phyloP scores from a whole-genome alignment of 495 filamentous ascomycete species.

The Apiosordaria backusii region DNA sequence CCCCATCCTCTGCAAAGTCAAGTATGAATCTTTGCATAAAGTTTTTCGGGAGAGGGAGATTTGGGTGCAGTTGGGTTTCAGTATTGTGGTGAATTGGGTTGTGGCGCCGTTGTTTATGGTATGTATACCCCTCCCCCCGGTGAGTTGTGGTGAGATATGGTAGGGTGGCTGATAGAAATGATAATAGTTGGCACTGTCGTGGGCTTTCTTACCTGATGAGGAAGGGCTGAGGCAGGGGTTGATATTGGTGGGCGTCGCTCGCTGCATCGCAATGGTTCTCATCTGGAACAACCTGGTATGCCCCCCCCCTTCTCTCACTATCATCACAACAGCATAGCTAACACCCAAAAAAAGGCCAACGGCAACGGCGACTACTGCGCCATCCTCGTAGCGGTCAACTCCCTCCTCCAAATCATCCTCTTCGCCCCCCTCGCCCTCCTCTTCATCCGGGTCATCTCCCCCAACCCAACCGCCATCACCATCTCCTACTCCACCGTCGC shows the following conservation, averaged over 20 bases:
- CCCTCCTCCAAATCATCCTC: conserved; percentile 79
- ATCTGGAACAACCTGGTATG: conserved; percentile 36
- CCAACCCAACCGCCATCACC: conserved; percentile 31
- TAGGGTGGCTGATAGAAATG: background rate
- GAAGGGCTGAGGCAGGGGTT: conserved; percentile 64
- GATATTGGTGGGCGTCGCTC: conserved; percentile 71
- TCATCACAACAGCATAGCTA: too few species aligned
- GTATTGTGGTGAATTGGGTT: conserved; percentile 82
- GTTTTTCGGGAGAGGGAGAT: conserved; percentile 58
- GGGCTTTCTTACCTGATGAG: conserved; percentile 79
- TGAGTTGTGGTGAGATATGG: too few species aligned
- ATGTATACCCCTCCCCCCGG: conserved; percentile 21
- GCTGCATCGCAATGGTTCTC: conserved; percentile 77
- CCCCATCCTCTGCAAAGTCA: conserved; percentile 90
- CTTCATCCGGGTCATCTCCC: conserved; percentile 69
- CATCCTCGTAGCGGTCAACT: conserved; percentile 86
- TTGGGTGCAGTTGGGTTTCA: conserved; percentile 79
- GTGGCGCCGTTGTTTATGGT: conserved; percentile 90
- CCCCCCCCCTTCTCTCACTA: background rate
- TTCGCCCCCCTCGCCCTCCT: conserved; percentile 78
- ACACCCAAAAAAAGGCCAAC: conserved; percentile 56
- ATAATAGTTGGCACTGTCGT: conserved; percentile 62
- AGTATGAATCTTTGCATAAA: conserved; percentile 72
- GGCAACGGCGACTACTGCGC: conserved; percentile 85
- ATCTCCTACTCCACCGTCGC: conserved; percentile 70